phyloP scores from a whole-genome alignment of 805 yeast genomes.

The Metschnikowia amazonensis region DNA sequence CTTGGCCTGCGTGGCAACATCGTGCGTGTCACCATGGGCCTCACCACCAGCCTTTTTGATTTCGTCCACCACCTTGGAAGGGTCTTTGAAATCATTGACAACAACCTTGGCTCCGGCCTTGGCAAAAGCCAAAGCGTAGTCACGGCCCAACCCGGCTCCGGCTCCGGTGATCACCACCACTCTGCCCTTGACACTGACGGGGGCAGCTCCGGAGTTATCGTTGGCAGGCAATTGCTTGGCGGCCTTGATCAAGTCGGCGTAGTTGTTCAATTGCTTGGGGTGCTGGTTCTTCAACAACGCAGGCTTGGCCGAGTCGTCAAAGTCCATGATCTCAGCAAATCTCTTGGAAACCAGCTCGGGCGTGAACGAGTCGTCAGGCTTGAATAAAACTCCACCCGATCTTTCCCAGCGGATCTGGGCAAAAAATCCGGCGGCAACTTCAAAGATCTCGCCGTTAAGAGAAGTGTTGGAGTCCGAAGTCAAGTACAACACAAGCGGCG shows the following conservation, averaged over 20 bases:
- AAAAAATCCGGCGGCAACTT: constrained; percentile 91
- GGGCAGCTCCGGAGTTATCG: constrained; percentile 38
- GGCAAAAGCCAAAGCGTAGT: constrained; percentile 82
- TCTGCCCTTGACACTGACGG: constrained; percentile 66
- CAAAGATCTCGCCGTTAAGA: constrained; percentile 75
- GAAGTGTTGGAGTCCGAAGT: constrained; percentile 54
- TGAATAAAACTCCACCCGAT: constrained; percentile 79
- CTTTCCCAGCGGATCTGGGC: constrained; percentile 95
- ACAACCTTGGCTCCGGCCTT: constrained; percentile 93
- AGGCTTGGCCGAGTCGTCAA: constrained; percentile 53
- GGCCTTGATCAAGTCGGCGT: constrained; percentile 53
- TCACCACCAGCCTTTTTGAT: constrained; percentile 67
- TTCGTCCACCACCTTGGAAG: constrained; percentile 69
- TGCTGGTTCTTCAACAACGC: constrained; percentile 51
- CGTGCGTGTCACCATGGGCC: constrained; percentile 81
- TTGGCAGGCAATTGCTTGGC: constrained; percentile 50
- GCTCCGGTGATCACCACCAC: constrained; percentile 94
- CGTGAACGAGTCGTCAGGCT: constrained; percentile 71
- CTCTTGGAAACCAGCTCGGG: constrained; percentile 77
- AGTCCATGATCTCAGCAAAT: constrained; percentile 61
- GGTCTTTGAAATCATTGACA: constrained; percentile 83
- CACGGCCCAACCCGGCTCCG: constrained; percentile 90
- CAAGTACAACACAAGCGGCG: constrained; percentile 84
- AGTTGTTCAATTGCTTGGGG: constrained; percentile 73
- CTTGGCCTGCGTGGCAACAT: constrained; percentile 72